phyloP scores from a whole-genome alignment of 495 filamentous ascomycete genomes.

The Hyaloscypha hepaticicola region DNA sequence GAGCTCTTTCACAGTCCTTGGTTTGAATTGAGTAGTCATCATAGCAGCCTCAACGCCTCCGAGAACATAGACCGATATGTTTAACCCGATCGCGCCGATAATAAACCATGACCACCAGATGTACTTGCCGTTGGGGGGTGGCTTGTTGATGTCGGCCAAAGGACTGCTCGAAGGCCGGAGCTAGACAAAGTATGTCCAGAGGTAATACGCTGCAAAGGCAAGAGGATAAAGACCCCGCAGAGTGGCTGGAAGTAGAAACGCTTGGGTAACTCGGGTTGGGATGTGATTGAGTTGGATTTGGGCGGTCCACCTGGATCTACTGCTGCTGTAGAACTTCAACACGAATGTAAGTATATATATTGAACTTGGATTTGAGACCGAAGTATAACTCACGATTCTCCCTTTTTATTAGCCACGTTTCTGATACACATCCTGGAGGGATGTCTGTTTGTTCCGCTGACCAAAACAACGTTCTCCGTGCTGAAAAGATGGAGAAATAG shows the following conservation, averaged over 20 bases:
- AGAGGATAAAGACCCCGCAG: background rate
- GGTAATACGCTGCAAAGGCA: conserved; percentile 5
- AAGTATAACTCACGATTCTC: background rate
- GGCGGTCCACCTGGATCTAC: background rate
- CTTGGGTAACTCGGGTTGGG: background rate
- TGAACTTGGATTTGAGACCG: background rate
- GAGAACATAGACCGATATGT: conserved; percentile 13
- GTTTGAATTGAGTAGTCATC: conserved; percentile 8
- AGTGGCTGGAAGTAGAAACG: conserved; percentile 1
- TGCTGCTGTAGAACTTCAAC: background rate
- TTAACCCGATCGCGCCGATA: conserved; percentile 16
- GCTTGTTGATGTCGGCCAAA: background rate
- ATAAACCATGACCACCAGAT: conserved; percentile 17
- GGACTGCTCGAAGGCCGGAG: background rate
- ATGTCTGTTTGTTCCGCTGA: background rate
- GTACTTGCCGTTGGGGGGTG: background rate
- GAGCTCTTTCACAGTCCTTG: background rate
- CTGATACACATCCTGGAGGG: background rate
- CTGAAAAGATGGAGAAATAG: background rate
- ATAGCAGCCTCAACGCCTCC: conserved; percentile 16
- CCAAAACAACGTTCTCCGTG: background rate
- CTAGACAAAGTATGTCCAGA: background rate
- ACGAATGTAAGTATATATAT: background rate
- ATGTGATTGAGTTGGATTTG: background rate
- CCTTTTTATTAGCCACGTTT: background rate